Conservation (phyloP, 805 yeast genomes). For the Scheffersomyces amazonensis region DNA sequence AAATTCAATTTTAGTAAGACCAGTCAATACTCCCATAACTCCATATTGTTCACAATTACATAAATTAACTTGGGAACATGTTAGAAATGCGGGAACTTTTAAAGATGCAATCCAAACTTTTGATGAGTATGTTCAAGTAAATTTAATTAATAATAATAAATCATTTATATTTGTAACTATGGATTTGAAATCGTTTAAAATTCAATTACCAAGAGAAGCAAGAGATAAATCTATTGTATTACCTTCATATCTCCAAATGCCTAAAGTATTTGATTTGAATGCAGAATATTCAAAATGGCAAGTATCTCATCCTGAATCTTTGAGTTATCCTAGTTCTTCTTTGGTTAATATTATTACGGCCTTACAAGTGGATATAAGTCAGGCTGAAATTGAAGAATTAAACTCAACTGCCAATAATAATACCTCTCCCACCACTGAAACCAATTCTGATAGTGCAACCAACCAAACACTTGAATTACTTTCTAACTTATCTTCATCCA, state of each 20-base stretch:
- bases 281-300: slow-evolving; percentile 76
- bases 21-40: slow-evolving; percentile 65
- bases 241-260: slow-evolving; percentile 73
- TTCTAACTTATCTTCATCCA: slow-evolving; percentile 5
- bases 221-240: slow-evolving; percentile 68
- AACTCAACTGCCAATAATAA: slow-evolving; percentile 3
- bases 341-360: slow-evolving; percentile 45
- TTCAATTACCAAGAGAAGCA: slow-evolving; percentile 78
- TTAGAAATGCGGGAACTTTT: slow-evolving; percentile 54
- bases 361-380: slow-evolving; percentile 37
- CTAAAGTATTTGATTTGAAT: slow-evolving; percentile 72
- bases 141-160: slow-evolving; percentile 35
- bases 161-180: slow-evolving; percentile 67
- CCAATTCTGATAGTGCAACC: slow-evolving; percentile 3
- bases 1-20: slow-evolving; percentile 54
- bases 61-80: slow-evolving; percentile 59
- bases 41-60: slow-evolving; percentile 52
- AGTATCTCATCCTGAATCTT: slow-evolving; percentile 50
- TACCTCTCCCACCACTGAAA: slow-evolving; percentile 4
- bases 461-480: slow-evolving; percentile 2
- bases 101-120: slow-evolving; percentile 60
- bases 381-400: slow-evolving; percentile 6
- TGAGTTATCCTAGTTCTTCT: slow-evolving; percentile 30
- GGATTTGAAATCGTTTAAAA: slow-evolving; percentile 69
- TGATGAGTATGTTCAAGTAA: slow-evolving; percentile 47